phyloP scores from a whole-genome alignment of 192 early-diverging fungal species.

The Coemansia sp. region DNA sequence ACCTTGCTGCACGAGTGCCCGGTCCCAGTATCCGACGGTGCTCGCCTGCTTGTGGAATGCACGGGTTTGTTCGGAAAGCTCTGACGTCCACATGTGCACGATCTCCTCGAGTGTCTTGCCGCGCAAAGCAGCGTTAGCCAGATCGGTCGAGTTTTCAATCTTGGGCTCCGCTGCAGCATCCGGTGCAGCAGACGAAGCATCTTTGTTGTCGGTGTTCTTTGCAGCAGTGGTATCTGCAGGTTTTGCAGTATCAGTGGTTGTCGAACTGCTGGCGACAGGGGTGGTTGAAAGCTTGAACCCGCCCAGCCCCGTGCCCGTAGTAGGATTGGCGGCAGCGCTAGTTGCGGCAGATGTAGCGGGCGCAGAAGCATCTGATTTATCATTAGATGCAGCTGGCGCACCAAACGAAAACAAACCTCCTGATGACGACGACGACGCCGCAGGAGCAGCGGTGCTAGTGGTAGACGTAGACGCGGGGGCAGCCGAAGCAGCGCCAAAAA shows the following conservation, averaged over 20 bases:
- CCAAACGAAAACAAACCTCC: conserved; percentile 26
- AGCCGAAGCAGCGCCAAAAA: conserved; percentile 1
- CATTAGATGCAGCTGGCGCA: conserved; percentile 30
- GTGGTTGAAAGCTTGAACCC: conserved; percentile 43
- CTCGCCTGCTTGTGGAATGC: conserved; percentile 85
- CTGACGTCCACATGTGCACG: conserved; percentile 82
- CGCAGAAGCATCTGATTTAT: conserved; percentile 31
- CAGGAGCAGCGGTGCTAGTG: conserved; percentile 4
- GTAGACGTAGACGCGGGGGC: not conserved
- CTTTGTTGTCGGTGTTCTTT: too few species aligned
- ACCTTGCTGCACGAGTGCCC: conserved; percentile 79
- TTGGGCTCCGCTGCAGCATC: conserved; percentile 49
- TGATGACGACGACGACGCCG: conserved; percentile 25
- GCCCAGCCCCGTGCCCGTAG: conserved; percentile 41
- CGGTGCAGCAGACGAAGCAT: too few species aligned
- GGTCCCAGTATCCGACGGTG: conserved; percentile 84
- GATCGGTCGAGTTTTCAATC: conserved; percentile 58
- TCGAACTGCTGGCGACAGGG: conserved; percentile 25
- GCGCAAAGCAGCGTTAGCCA: conserved; percentile 41
- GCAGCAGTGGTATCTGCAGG: conserved; percentile 17
- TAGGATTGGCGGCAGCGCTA: conserved; percentile 39
- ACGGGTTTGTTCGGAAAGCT: conserved; percentile 73
- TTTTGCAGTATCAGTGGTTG: conserved; percentile 43
- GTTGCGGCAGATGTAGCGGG: conserved; percentile 39
- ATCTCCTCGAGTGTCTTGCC: conserved; percentile 89